Evolutionary conservation across 139 green algal genomes (phyloP), one percentile per base, ranked within the genome.

Genomic region (Axilococcus clingmanii): DNA sequence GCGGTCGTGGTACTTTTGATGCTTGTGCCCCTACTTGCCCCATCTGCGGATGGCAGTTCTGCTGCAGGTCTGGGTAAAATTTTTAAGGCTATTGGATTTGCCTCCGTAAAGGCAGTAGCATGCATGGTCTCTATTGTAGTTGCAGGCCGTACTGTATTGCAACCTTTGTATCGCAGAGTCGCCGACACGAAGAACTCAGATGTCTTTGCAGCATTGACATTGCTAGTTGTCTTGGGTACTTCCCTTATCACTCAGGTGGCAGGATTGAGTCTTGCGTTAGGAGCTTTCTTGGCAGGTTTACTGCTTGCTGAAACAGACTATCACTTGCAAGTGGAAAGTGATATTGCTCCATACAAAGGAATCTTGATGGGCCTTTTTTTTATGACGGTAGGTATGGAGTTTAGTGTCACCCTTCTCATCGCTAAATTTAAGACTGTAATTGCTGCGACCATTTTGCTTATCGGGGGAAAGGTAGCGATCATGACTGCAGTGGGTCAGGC

Each of bases 331-430:
- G 91, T 99, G 12, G 93, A 99, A 74, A 84, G 66, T 11, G 93
- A 99, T 76, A 99, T 99, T 38, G 83, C 77, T 6, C 89, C 92
- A 12, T 99, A 96, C 78, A 89, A 95, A 71, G 93, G 92, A 27
- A 75, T 99, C 52, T 84, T 99, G 15, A 90, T 99, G 69, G 93
- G 93, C 6, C 83, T 99, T 29, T 99, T 99, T 77, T 99, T 99
- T 81, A 98, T 98, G 90, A 95, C 83, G 1, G 93, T 94, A 30
- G 87, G 86, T 65, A 94, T 94, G 86, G 75, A 87, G 53, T 90
- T 95, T 55, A 64, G 66, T 22, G 65, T 77, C 4, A 53, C 43
- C 17, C 57, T 88, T 8, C 67, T 95, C 15, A 59, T 87, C 4
- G 55, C 59, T 16, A 70, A 83, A 60, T 81, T 73, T 54, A 70